Percentiles rank a stretch among this genome's conserved stretches.
Conservation (phyloP, 257 asterid species). For the Scutellaria minor region DNA sequence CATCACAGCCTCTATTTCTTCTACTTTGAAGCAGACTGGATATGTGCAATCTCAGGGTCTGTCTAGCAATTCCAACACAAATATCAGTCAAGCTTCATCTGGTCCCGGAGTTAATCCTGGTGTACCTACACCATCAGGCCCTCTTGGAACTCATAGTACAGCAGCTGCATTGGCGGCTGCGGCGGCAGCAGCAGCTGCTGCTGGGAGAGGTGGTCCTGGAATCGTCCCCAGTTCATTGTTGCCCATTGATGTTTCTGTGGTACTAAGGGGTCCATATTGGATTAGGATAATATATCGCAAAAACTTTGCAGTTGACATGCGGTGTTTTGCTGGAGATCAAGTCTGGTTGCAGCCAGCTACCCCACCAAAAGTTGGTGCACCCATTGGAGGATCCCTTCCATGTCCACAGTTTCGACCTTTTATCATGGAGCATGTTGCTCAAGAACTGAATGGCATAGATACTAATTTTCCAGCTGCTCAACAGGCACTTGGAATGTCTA, state of each 20-base stretch:
- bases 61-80: slow-evolving; percentile 60
- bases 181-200: slow-evolving; percentile 91
- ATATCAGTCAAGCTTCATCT: slow-evolving; percentile 65
- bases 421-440: slow-evolving; percentile 99
- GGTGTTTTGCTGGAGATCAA: slow-evolving; percentile 99
- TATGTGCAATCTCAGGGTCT: slow-evolving; percentile 58
- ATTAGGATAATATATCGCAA: slow-evolving; percentile 93
- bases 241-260: slow-evolving; percentile 99
- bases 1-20: slow-evolving; percentile 58
- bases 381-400: slow-evolving; percentile 94
- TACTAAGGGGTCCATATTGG: slow-evolving; percentile 99
- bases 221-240: slow-evolving; percentile 97
- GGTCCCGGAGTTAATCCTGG: slow-evolving; percentile 61
- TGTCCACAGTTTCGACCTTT: slow-evolving; percentile 99
- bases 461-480: slow-evolving; percentile 81
- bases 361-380: slow-evolving; percentile 96
- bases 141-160: slow-evolving; percentile 61
- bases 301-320: slow-evolving; percentile 97
- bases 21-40: slow-evolving; percentile 75
- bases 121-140: slow-evolving; percentile 52
- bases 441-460: slow-evolving; percentile 95
- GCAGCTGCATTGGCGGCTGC: slow-evolving; percentile 83
- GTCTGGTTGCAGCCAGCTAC: slow-evolving; percentile 99
- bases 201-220: slow-evolving; percentile 97
- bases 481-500: slow-evolving; percentile 73